These are phyloP conservation scores for Myochromella boudieri DNA, from an alignment of 768 basidiomycete genomes.

Conservation along the genomic window DNA sequence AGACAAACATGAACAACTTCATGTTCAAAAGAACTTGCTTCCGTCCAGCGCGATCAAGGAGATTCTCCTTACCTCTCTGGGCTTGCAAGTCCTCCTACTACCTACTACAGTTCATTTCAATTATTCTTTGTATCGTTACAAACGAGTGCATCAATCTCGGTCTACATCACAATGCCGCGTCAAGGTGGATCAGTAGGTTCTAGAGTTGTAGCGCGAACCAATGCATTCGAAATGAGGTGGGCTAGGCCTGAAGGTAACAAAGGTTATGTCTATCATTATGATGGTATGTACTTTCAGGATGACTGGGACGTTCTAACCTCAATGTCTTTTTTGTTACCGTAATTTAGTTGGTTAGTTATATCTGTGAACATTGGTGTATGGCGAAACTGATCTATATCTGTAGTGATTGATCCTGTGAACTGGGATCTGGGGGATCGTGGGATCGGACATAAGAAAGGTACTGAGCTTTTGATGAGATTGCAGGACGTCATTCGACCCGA, in stretches of 20 bases:
- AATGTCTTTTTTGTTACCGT: not conserved
- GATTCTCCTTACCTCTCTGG: too few relatives aligned
- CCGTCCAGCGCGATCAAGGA: too few relatives aligned
- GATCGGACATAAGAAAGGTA: conserved; percentile 24
- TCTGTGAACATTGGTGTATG: not conserved
- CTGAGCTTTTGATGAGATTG: conserved; percentile 29
- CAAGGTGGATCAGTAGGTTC: too few relatives aligned
- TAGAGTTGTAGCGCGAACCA: conserved; percentile 13
- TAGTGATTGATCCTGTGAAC: conserved; percentile 18
- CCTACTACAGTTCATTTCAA: not conserved
- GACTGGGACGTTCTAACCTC: not conserved
- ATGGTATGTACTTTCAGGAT: conserved; percentile 16
- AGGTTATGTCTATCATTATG: conserved; percentile 22
- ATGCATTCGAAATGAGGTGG: conserved; percentile 24
- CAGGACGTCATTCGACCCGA: conserved; percentile 21
- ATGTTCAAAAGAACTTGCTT: conserved; percentile 3
- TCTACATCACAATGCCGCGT: conserved; percentile 6
- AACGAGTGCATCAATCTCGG: too few relatives aligned
- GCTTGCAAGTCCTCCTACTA: not conserved
- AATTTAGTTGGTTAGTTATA: conserved; percentile 14
- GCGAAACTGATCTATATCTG: not conserved
- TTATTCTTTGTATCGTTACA: too few relatives aligned
- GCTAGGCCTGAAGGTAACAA: not conserved
- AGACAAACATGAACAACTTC: not conserved
- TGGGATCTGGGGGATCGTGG: conserved; percentile 19